phyloP scores from a whole-genome alignment of 2,329 filamentous ascomycete species.

The Monilinia fructigena region DNA sequence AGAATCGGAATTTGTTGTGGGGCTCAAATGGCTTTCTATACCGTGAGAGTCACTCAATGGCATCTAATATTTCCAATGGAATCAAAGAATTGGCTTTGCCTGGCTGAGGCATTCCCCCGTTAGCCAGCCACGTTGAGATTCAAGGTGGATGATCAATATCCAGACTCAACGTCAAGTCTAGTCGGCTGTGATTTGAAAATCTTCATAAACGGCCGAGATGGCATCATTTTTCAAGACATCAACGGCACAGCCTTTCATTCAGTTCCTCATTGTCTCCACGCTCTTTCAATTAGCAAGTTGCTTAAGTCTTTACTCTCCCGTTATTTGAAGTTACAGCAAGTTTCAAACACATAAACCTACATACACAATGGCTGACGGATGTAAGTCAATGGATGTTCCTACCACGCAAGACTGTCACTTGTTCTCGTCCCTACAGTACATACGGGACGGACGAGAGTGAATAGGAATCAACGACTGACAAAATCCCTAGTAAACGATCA shows the following conservation, averaged over 20 bases:
- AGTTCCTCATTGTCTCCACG: constrained; percentile 22
- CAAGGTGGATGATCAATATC: constrained; percentile 22
- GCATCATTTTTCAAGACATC: constrained; percentile 28
- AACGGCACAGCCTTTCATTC: constrained; percentile 26
- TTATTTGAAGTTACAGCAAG: constrained; percentile 17
- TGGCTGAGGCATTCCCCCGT: constrained; percentile 32
- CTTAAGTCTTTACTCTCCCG: constrained; percentile 18
- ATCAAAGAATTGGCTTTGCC: constrained; percentile 21
- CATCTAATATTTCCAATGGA: constrained; percentile 23
- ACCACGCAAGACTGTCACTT: constrained; percentile 13
- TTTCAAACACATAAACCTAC: constrained; percentile 9
- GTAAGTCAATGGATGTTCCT: constrained; percentile 34
- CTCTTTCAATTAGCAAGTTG: constrained; percentile 6
- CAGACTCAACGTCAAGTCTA: constrained; percentile 20
- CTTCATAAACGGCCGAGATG: constrained; percentile 35
- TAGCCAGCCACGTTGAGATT: constrained; percentile 34
- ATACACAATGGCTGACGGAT: constrained; percentile 39
- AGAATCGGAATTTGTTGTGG: constrained; percentile 30
- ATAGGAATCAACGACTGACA: constrained; percentile 2
- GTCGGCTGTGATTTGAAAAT: constrained; percentile 25
- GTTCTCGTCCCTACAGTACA: constrained; percentile 19
- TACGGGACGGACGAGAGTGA: neutral
- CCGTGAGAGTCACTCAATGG: constrained; percentile 23
- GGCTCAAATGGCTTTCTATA: constrained; percentile 25
- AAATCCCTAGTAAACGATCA: constrained; percentile 55